Evolutionary conservation across 345 rosid genomes (phyloP).

Genomic region (Aquilaria sinensis): DNA sequence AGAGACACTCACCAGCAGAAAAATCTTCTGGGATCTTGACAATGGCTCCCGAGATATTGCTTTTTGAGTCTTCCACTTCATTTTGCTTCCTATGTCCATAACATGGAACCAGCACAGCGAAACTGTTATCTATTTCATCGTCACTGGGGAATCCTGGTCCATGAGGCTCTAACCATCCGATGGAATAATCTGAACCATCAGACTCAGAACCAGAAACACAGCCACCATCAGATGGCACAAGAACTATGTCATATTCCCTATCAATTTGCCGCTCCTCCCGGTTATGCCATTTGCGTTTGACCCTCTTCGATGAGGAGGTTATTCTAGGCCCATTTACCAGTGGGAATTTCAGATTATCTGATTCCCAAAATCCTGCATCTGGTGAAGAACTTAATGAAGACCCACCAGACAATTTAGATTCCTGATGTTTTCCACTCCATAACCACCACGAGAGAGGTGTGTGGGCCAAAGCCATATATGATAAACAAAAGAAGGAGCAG

Average conservation of each 20-base stretch:
- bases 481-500: constrained; percentile 3
- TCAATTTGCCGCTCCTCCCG: constrained; percentile 65
- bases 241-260: constrained; percentile 61
- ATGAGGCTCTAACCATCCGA: constrained; percentile 83
- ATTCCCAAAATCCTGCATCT: constrained; percentile 38
- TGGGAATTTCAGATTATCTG: constrained; percentile 56
- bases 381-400: constrained; percentile 31
- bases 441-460: constrained; percentile 60
- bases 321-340: constrained; percentile 26
- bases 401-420: constrained; percentile 37
- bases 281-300: constrained; percentile 58
- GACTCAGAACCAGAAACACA: constrained; percentile 76
- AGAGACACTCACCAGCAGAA: constrained; percentile 38
- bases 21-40: constrained; percentile 34
- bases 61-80: constrained; percentile 23
- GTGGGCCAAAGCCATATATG: constrained; percentile 51
- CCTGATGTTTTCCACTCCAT: constrained; percentile 51
- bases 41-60: constrained; percentile 32
- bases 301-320: constrained; percentile 47
- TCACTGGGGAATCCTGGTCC: constrained; percentile 58
- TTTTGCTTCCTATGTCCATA: constrained; percentile 38
- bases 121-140: constrained; percentile 52
- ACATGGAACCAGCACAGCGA: constrained; percentile 71
- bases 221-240: constrained; percentile 73
- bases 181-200: constrained; percentile 65